Percentiles rank a stretch among this genome's conserved stretches.
These are phyloP conservation scores for Sordariomycetes sp. DNA, from an alignment of 2,329 filamentous ascomycete genomes.

Conservation along the genomic window DNA sequence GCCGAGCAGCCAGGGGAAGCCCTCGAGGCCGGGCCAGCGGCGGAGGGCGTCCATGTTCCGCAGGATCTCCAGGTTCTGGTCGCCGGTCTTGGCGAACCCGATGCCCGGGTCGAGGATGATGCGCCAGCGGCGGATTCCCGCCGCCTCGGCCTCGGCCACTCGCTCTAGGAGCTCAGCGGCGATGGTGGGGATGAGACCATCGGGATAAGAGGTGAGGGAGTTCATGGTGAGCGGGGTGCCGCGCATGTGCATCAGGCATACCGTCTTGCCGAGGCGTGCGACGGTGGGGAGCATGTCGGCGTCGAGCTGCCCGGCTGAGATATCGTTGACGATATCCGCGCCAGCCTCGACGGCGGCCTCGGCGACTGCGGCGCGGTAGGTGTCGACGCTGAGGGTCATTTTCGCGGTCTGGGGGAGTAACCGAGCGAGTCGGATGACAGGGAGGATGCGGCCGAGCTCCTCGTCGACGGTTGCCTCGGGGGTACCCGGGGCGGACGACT, in stretches of 20 bases:
- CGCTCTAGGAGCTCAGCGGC: constrained; percentile 58
- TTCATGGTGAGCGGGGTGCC: constrained; percentile 79
- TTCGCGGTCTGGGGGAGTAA: constrained; percentile 48
- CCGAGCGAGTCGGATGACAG: constrained; percentile 66
- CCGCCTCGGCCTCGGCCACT: constrained; percentile 62
- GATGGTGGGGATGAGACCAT: constrained; percentile 55
- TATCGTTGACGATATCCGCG: constrained; percentile 90
- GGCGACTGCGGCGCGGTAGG: constrained; percentile 79
- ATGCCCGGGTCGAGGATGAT: constrained; percentile 91
- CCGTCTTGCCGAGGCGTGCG: constrained; percentile 65
- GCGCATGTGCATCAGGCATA: constrained; percentile 89
- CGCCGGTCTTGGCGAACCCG: constrained; percentile 78
- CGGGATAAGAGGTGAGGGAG: constrained; percentile 54
- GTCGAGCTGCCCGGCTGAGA: constrained; percentile 75
- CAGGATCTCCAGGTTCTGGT: constrained; percentile 75
- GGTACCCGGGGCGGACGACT: constrained; percentile 77
- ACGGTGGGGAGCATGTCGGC: constrained; percentile 71
- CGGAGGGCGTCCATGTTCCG: constrained; percentile 55
- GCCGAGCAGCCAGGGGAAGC: constrained; percentile 81
- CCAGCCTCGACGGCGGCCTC: constrained; percentile 65
- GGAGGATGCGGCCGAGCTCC: constrained; percentile 69
- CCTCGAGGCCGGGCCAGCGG: constrained; percentile 51
- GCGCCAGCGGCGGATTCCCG: constrained; percentile 83
- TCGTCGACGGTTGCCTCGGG: constrained; percentile 58
- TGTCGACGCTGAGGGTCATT: constrained; percentile 80